Percentiles rank a stretch among this genome's conserved stretches.
Conservation (phyloP, 2,329 filamentous ascomycete species). For the Colletotrichum plurivorum region DNA sequence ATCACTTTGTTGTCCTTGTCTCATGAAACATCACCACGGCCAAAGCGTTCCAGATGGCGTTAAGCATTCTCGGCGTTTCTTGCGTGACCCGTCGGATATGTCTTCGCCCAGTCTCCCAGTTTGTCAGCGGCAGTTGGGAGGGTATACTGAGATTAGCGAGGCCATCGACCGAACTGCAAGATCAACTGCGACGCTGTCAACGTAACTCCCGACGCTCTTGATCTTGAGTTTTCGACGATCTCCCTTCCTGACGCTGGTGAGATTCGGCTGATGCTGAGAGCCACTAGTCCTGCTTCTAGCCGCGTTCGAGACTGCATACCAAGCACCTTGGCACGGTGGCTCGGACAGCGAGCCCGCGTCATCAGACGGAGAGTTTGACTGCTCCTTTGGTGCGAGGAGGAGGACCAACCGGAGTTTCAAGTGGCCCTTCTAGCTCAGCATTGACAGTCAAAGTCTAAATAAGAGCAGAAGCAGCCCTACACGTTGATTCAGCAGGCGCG, state of each 20-base stretch:
- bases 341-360: not conserved
- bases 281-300: conserved; percentile 15
- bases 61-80: not conserved
- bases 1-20: not conserved
- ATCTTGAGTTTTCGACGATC: not conserved
- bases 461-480: not conserved
- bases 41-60: not conserved
- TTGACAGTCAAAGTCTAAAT: conserved; percentile 23
- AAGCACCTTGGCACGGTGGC: not conserved
- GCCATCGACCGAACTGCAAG: not conserved
- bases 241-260: not conserved
- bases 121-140: not conserved
- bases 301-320: conserved; percentile 4
- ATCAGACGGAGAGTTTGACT: not conserved
- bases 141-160: not conserved
- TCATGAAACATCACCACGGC: conserved; percentile 2
- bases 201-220: too few species aligned
- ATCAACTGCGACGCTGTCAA: not conserved
- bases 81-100: not conserved
- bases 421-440: too few species aligned
- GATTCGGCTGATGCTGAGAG: not conserved
- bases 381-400: too few species aligned
- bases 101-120: too few species aligned
- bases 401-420: too few species aligned
- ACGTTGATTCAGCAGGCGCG: too few species aligned